These are phyloP conservation scores for Lentinula detonsa DNA, from an alignment of 768 basidiomycete genomes.

Conservation along the genomic window DNA sequence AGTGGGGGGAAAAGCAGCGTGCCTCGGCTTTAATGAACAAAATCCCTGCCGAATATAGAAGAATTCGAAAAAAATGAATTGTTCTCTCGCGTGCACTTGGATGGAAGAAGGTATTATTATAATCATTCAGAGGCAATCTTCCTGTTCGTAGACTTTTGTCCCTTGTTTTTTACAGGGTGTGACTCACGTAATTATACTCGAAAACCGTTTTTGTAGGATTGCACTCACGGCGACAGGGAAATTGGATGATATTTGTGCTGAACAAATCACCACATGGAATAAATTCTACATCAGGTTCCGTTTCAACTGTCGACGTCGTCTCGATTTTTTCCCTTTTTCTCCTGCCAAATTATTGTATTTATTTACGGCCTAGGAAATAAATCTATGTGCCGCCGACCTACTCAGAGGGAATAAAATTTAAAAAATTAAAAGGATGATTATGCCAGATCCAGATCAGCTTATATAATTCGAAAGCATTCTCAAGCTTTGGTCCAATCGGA, in stretches of 20 bases:
- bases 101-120: slow-evolving; percentile 44
- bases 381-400: not conserved
- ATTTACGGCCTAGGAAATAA: not conserved
- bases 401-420: not conserved
- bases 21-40: slow-evolving; percentile 74
- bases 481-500: not conserved
- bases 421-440: not conserved
- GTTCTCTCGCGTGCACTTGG: slow-evolving; percentile 61
- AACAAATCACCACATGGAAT: not conserved
- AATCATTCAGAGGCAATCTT: slow-evolving; percentile 50
- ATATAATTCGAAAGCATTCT: not conserved
- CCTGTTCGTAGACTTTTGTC: slow-evolving; percentile 43
- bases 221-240: not conserved
- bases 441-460: not conserved
- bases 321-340: not conserved
- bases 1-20: slow-evolving; percentile 59
- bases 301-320: not conserved
- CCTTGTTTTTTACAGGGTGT: slow-evolving; percentile 51
- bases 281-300: not conserved
- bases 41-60: slow-evolving; percentile 67
- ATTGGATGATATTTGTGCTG: not conserved
- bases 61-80: slow-evolving; percentile 46
- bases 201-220: slow-evolving; percentile 1
- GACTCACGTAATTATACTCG: slow-evolving; percentile 49
- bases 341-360: not conserved